Base-by-base conservation (phyloP, 192 early-diverging fungal genomes). In the Coemansia sp. region DNA sequence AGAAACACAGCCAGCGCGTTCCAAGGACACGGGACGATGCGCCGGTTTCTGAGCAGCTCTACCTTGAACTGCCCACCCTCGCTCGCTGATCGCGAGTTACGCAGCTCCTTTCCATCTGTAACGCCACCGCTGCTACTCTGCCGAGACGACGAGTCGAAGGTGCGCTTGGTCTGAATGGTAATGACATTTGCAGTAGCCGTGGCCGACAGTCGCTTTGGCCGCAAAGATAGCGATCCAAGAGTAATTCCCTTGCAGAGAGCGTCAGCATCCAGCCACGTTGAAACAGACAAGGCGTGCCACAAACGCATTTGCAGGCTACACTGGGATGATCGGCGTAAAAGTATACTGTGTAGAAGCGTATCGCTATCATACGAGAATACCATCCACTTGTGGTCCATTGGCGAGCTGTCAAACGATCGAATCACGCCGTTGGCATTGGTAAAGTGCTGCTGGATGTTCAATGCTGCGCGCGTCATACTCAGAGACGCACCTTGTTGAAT, bases 241-340 rank as follows among this genome's bases (percentile, higher is more conserved):
- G 65, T 72, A 33, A 78, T 61, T 7, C 71, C 62, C 3, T 62
- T 63, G 62, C 64, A 47, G 2, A 84, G 64, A 17, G 68, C 19
- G 8, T 57, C 49, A 4, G 75, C 30, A 13, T 77, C 73, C 58
- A 77, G 66, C 80, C 80, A 83, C 10, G 75, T 84, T 9, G 73
- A 69, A 13, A 68, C n/a, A 1, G 76, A 78, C 7, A 84, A 10
- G 7, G 68, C 59, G 37, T 75, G 70, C 76, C 81, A 78, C 26
- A 74, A 35, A 6, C 76, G 76, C 81, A 84, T 84, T 30, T 84
- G 62, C 43, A 84, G 16, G 62, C 81, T 84, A 42, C 73, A 66
- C 26, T 73, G 72, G 0, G 81, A 84, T 30, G 76, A 70, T 38
- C 76, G 57, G 39, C 81, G 81, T 65, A 84, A 40, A n/a, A 84